phyloP scores from a whole-genome alignment of 495 filamentous ascomycete genomes.

The Hypomontagnella submonticulosa region DNA sequence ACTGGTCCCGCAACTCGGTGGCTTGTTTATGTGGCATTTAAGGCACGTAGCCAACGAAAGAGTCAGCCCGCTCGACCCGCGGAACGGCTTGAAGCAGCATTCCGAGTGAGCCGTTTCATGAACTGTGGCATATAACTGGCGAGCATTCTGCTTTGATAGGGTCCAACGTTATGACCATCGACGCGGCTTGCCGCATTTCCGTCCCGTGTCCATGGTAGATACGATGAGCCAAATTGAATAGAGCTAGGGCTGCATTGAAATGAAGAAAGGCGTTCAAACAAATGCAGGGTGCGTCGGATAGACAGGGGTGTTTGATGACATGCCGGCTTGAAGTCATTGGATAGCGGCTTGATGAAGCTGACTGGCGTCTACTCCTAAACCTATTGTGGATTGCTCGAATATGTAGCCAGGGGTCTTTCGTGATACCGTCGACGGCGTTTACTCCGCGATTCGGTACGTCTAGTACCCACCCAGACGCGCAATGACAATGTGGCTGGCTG shows the following conservation, averaged over 20 bases:
- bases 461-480: background rate
- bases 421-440: no score
- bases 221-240: background rate
- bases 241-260: no score
- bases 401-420: no score
- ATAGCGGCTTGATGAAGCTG: conserved; percentile 7
- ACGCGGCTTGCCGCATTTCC: conserved; percentile 22
- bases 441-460: no score
- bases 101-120: conserved; percentile 12
- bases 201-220: conserved; percentile 6
- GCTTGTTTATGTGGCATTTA: background rate
- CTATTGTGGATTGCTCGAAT: no score
- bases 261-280: no score
- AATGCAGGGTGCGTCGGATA: no score
- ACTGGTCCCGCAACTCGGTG: background rate
- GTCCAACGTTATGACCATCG: background rate
- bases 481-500: conserved; percentile 4
- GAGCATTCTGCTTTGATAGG: no score
- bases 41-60: background rate
- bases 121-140: background rate
- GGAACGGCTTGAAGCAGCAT: conserved; percentile 29
- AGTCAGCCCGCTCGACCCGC: background rate
- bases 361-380: background rate
- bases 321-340: no score
- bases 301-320: no score